Evolutionary conservation across 2,329 filamentous ascomycete genomes (phyloP).

Genomic region (Fusarium sp.): DNA sequence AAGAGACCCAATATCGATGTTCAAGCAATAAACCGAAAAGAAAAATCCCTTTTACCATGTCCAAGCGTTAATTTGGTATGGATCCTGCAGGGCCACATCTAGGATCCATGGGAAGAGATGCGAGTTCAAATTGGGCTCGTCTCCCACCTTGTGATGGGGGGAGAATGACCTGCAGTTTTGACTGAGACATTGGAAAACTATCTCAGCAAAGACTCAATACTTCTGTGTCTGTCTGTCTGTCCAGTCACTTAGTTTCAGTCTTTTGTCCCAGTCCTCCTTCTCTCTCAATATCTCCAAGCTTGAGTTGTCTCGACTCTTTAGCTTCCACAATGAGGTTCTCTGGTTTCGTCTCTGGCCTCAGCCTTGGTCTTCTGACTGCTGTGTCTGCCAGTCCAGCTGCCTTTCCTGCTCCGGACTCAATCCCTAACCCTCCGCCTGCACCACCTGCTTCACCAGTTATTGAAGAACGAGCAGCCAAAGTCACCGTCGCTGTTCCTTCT

Average conservation of each 20-base stretch:
- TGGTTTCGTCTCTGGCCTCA: constrained; percentile 26
- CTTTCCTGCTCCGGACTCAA: constrained; percentile 24
- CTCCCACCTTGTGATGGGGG: constrained; percentile 21
- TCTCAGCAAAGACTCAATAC: constrained; percentile 2
- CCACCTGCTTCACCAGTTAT: constrained; percentile 45
- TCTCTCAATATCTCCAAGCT: not conserved
- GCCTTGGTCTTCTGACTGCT: constrained; percentile 29
- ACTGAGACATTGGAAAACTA: constrained; percentile 24
- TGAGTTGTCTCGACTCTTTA: not conserved
- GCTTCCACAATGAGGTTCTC: constrained; percentile 37
- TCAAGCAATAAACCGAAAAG: not conserved
- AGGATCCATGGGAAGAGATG: not conserved
- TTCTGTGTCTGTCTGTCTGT: not conserved
- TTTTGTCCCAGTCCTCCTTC: constrained; percentile 3
- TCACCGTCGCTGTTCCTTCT: constrained; percentile 66
- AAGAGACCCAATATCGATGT: not conserved
- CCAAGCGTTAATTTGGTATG: not conserved
- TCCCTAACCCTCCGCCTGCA: not conserved
- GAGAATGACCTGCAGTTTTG: constrained; percentile 5
- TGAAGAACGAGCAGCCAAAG: constrained; percentile 59
- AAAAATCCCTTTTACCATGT: not conserved
- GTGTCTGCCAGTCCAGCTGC: constrained; percentile 40
- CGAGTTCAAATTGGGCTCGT: constrained; percentile 40
- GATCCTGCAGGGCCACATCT: not conserved
- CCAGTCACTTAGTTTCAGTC: not conserved